Conservation (phyloP, 2,329 filamentous ascomycete species). For the Ceratocystis cacaofunesta region DNA sequence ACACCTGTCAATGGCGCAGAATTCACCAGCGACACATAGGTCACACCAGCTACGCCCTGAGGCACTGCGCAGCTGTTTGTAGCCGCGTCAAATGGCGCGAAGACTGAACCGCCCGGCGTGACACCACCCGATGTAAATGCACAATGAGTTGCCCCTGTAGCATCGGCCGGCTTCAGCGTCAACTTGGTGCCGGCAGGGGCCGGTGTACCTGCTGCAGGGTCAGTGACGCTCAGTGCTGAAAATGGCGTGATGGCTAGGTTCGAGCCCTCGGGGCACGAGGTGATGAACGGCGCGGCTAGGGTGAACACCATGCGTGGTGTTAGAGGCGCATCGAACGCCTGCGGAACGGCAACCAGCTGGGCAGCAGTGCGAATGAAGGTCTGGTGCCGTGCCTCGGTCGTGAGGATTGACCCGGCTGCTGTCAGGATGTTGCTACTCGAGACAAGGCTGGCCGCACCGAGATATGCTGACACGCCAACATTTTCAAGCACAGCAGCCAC, state of each 20-base stretch:
- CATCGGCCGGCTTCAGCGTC: slow-evolving; percentile 36
- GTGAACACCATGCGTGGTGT: slow-evolving; percentile 56
- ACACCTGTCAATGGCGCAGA: slow-evolving; percentile 34
- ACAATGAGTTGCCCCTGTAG: slow-evolving; percentile 41
- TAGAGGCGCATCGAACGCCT: slow-evolving; percentile 56
- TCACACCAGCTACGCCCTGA: slow-evolving; percentile 45
- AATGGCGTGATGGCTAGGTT: slow-evolving; percentile 48
- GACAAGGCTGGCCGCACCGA: slow-evolving; percentile 54
- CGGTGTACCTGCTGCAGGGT: slow-evolving; percentile 28
- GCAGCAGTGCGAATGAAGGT: slow-evolving; percentile 52
- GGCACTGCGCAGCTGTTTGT: slow-evolving; percentile 45
- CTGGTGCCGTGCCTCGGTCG: slow-evolving; percentile 59
- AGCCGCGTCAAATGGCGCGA: slow-evolving; percentile 38
- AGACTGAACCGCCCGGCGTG: slow-evolving; percentile 42
- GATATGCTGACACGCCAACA: slow-evolving; percentile 58
- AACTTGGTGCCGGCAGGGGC: slow-evolving; percentile 26
- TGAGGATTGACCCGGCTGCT: slow-evolving; percentile 55
- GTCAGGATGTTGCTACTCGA: slow-evolving; percentile 44
- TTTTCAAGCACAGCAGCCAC: slow-evolving; percentile 58
- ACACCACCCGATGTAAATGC: slow-evolving; percentile 50
- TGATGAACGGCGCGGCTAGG: slow-evolving; percentile 58
- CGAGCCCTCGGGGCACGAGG: slow-evolving; percentile 51
- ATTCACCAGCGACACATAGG: slow-evolving; percentile 52
- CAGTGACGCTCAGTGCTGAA: slow-evolving; percentile 39
- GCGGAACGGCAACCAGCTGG: slow-evolving; percentile 44